phyloP scores from a whole-genome alignment of 73 alveolate species.

The Loxodes magnus region DNA sequence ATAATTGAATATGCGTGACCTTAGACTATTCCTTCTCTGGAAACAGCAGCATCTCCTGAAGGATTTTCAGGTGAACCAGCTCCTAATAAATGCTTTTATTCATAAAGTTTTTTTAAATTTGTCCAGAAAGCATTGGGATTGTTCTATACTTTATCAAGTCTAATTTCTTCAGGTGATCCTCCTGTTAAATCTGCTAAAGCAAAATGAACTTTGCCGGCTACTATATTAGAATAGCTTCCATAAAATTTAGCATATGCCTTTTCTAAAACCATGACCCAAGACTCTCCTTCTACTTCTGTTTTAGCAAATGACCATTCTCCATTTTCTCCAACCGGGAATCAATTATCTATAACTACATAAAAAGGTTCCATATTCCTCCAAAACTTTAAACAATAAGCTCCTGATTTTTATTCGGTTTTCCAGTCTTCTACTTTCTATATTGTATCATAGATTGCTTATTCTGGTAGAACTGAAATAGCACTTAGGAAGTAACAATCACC shows the following conservation, averaged over 20 bases:
- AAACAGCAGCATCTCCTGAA: conserved; percentile 44
- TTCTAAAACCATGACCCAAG: conserved; percentile 66
- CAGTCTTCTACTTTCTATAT: conserved; percentile 4
- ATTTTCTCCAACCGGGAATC: conserved; percentile 36
- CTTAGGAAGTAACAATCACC: conserved; percentile 71
- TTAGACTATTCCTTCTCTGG: conserved; percentile 63
- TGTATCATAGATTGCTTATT: conserved; percentile 8
- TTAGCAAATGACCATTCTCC: conserved; percentile 44
- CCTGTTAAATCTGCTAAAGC: conserved; percentile 58
- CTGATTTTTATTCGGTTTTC: conserved; percentile 37
- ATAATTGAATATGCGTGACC: conserved; percentile 79
- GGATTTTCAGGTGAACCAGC: conserved; percentile 75
- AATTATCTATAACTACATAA: conserved; percentile 38
- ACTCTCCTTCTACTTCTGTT: conserved; percentile 54
- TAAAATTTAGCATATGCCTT: conserved; percentile 61
- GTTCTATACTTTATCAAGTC: conserved; percentile 26
- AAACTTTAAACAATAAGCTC: conserved; percentile 49
- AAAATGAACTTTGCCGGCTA: conserved; percentile 58
- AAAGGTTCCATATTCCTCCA: conserved; percentile 34
- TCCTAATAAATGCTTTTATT: conserved; percentile 38
- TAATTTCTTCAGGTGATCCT: conserved; percentile 59
- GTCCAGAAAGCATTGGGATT: conserved; percentile 54
- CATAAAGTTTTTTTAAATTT: conserved; percentile 23
- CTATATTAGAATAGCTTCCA: conserved; percentile 40
- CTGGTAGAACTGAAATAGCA: conserved; percentile 59